phyloP scores from a whole-genome alignment of 352 stramenopile species.

The Globisporangium takayamanum region DNA sequence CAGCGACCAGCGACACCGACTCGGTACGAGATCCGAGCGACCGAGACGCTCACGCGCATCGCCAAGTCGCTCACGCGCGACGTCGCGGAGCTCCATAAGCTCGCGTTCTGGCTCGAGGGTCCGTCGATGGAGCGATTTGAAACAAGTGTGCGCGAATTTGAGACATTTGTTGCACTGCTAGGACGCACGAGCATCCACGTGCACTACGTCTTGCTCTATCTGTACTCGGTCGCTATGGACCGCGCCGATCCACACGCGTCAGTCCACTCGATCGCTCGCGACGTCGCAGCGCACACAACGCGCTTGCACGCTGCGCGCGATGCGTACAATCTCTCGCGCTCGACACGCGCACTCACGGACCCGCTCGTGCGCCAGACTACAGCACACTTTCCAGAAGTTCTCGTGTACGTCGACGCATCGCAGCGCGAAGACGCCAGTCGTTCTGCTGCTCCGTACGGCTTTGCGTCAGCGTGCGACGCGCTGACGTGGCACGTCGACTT shows the following conservation, averaged over 20 bases:
- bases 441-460: constrained; percentile 15
- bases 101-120: constrained; percentile 22
- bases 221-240: constrained; percentile 39
- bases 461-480: constrained; percentile 14
- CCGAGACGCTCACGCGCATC: constrained; percentile 16
- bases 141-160: constrained; percentile 25
- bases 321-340: constrained; percentile 4
- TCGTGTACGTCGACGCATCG: constrained; percentile 64
- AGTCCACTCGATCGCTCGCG: constrained; percentile 1
- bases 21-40: constrained; percentile 2
- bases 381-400: constrained; percentile 61
- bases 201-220: constrained; percentile 33
- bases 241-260: constrained; percentile 15
- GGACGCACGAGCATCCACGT: constrained; percentile 28
- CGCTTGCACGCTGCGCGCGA: not conserved
- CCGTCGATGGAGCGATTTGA: constrained; percentile 2
- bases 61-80: constrained; percentile 17
- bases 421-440: constrained; percentile 31
- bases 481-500: constrained; percentile 9
- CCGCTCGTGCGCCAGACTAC: constrained; percentile 49
- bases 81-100: constrained; percentile 18
- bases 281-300: constrained; percentile 3
- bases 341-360: not conserved
- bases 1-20: not conserved
- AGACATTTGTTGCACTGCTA: constrained; percentile 18